These are phyloP conservation scores for Aspergillus felis DNA, from an alignment of 2,329 filamentous ascomycete species.

Conservation along the genomic window DNA sequence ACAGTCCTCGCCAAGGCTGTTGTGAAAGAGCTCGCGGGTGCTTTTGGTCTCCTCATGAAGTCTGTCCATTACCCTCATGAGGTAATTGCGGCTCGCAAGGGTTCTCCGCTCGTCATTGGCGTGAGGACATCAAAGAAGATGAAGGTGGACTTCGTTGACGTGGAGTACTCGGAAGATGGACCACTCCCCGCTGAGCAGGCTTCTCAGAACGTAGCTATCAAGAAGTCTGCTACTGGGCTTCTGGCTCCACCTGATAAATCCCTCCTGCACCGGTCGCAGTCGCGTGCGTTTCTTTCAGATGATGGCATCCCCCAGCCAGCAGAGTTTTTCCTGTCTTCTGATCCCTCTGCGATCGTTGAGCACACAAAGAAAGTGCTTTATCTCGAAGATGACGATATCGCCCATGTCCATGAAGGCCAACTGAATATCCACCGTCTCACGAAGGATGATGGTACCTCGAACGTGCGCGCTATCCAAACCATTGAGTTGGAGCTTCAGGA, in stretches of 20 bases:
- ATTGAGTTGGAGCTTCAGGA: slow-evolving; percentile 98
- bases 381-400: slow-evolving; percentile 98
- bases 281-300: slow-evolving; percentile 96
- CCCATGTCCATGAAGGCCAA: slow-evolving; percentile 97
- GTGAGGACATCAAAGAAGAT: slow-evolving; percentile 97
- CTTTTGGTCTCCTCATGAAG: slow-evolving; percentile 95
- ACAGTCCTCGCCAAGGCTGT: slow-evolving; percentile 95
- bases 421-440: slow-evolving; percentile 98
- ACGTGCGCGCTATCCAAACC: slow-evolving; percentile 96
- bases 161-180: slow-evolving; percentile 89
- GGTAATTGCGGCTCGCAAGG: slow-evolving; percentile 96
- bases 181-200: slow-evolving; percentile 88
- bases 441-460: slow-evolving; percentile 94
- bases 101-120: slow-evolving; percentile 94
- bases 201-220: slow-evolving; percentile 92
- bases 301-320: slow-evolving; percentile 97
- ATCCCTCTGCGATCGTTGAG: slow-evolving; percentile 96
- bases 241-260: slow-evolving; percentile 95
- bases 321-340: slow-evolving; percentile 98
- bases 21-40: slow-evolving; percentile 96
- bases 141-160: slow-evolving; percentile 99
- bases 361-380: slow-evolving; percentile 99
- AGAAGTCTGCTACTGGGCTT: slow-evolving; percentile 73
- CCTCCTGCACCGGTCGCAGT: slow-evolving; percentile 95
- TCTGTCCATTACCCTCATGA: slow-evolving; percentile 98